phyloP scores from a whole-genome alignment of 1,284 basidiomycete genomes.

The Apiotrichum gracile region DNA sequence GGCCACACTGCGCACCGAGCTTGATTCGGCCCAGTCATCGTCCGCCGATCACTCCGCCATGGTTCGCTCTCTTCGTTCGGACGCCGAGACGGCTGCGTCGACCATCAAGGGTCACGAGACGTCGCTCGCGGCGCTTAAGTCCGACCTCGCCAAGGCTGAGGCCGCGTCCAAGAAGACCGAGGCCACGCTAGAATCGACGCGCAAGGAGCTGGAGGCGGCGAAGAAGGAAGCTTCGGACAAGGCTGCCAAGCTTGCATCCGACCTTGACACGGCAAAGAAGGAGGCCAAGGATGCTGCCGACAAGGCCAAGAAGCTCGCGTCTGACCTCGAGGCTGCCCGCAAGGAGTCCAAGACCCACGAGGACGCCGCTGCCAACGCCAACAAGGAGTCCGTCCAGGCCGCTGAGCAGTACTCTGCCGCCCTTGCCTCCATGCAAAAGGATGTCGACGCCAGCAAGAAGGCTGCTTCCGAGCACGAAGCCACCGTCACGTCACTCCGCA shows the following conservation, averaged over 20 bases:
- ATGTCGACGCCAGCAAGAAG: conserved; percentile 4
- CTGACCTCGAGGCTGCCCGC: conserved; percentile 6
- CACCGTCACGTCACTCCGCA: not conserved
- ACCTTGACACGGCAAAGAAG: not conserved
- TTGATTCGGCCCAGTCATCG: conserved; percentile 6
- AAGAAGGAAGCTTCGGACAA: conserved; percentile 29
- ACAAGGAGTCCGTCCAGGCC: not conserved
- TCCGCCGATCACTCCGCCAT: conserved; percentile 3
- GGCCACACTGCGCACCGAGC: conserved; percentile 4
- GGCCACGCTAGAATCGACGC: conserved; percentile 8
- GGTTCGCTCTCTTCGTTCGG: not conserved
- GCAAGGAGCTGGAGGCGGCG: conserved; percentile 3
- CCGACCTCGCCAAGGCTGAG: not conserved
- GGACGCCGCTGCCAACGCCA: not conserved
- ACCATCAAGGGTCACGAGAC: conserved; percentile 7
- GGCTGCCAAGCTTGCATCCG: conserved; percentile 33
- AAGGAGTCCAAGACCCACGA: conserved; percentile 7
- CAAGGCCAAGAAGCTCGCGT: not conserved
- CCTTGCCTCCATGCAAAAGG: not conserved
- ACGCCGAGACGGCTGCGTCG: not conserved
- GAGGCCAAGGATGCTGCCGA: not conserved
- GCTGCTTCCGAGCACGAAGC: conserved; percentile 4
- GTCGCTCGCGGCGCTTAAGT: no score
- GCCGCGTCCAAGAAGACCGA: conserved; percentile 1
- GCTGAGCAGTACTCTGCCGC: conserved; percentile 2